A percentile compares a stretch with the other conserved stretches of the same genome.
Evolutionary conservation across 148 eudicot genomes (phyloP).

Genomic region (Suaeda aralocaspica): DNA sequence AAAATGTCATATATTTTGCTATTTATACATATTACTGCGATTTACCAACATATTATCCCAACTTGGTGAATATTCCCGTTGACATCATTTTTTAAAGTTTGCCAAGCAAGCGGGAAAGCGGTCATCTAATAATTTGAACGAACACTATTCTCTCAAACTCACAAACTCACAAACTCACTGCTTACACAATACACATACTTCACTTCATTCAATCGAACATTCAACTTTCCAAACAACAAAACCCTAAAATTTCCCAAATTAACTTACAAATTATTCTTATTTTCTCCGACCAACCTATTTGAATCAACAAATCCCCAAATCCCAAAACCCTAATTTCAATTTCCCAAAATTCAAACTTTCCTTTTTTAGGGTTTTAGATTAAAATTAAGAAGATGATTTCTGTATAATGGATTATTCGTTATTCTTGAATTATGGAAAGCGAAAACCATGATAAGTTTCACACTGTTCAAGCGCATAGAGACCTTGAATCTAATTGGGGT

Average conservation of each 20-base stretch:
- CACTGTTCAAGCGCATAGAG: conserved; percentile 68
- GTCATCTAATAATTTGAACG: conserved; percentile 7
- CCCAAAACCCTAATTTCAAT: conserved; percentile 9
- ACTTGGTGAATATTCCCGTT: too few relatives aligned
- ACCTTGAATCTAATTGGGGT: conserved; percentile 76
- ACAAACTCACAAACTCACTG: neutral
- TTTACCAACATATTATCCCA: too few relatives aligned
- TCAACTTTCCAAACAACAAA: neutral
- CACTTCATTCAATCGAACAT: neutral
- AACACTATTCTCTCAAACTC: neutral
- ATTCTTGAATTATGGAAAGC: conserved; percentile 26
- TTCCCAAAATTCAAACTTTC: too few relatives aligned
- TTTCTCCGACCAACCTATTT: neutral
- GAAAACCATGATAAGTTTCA: conserved; percentile 37
- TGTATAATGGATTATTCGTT: conserved; percentile 10
- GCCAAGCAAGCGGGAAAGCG: conserved; percentile 19
- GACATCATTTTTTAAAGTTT: too few relatives aligned
- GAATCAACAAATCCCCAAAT: neutral
- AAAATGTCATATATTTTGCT: too few relatives aligned
- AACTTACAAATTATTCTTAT: neutral
- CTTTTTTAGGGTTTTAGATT: too few relatives aligned
- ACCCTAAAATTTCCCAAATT: neutral
- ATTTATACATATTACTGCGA: too few relatives aligned
- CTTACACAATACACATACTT: neutral
- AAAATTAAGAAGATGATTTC: too few relatives aligned